Evolutionary conservation across 805 yeast genomes (phyloP), one percentile per base, ranked within the genome.

Genomic region (Zygoascus ofunaensis): DNA sequence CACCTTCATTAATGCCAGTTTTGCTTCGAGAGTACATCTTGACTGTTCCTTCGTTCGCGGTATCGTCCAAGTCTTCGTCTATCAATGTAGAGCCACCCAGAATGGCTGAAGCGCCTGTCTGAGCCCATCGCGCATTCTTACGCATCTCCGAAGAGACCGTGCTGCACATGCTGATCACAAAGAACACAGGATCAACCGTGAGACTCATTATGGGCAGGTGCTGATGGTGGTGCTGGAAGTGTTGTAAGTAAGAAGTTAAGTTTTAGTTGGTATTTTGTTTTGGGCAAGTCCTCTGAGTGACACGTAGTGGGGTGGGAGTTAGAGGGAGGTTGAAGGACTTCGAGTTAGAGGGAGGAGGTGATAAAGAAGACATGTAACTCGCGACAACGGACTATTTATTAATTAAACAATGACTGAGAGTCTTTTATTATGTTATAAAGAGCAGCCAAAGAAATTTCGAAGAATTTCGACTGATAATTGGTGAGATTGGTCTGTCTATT

Each of bases 61-160:
- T 67, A 47, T 63, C 73, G 52, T 77, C 65, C 40, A 68, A 26
- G 30, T 26, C 30, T n/a, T n/a, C n/a, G 30, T 26, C 30, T 12
- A 26, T 26, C 30, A 26, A 46, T 17, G 59, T 69, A 22, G 79
- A 73, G 3, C 83, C 79, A 2, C 92, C 83, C 37, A 90, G 68
- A 24, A 90, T 77, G 4, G 94, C 86, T 7, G 96, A 90, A 33
- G 89, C 92, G 2, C 87, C 86, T 4, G 81, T 73, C 41, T 82
- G 82, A 35, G 57, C 82, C 75, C 82, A 82, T 50, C 84, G 77
- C 58, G 87, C 76, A 50, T 84, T 73, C 58, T 87, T 87, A 44
- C 97, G 72, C 94, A 92, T 87, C 19, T 92, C 87, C 17, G 94
- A 80, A 17, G 90, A 77, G 42, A 92, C 75, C 46, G 80, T 73